Base-by-base conservation (phyloP, 768 basidiomycete genomes). In the Paxillus involutus region DNA sequence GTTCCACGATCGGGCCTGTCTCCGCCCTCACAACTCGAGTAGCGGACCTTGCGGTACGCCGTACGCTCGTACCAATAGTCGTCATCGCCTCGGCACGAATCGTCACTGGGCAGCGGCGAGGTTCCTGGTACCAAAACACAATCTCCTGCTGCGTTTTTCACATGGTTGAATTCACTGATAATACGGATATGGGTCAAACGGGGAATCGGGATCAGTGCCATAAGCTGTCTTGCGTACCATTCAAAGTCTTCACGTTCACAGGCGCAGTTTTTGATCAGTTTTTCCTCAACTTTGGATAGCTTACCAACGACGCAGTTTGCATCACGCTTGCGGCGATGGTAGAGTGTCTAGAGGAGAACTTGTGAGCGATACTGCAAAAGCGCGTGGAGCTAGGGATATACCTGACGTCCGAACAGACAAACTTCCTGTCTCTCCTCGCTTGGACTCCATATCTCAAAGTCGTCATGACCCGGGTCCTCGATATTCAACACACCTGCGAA, bases 371-470 rank as follows among this genome's bases (percentile, higher is more conserved):
- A 54, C 16, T 17, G 35, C 19, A 47, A 33, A 16, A 49, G n/a
- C 35, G 9, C 33, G 16, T n/a, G 9, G 33, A 17, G 19, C 19
- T 3, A 19, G 26, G 13, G 6, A 55, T 73, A 39, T 48, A 91
- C 93, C 81, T 92, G 90, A 54, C 89, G 82, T 19, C 97, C 97
- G 59, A 98, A 99, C 26, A 98, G 73, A 71, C 97, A 99, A 8
- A 76, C 75, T 64, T 98, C 94, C 33, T 80, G 74, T n/a, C 97
- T 83, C 44, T 85, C 86, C 64, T 95, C 89, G 53, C 90, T 91
- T 0, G 96, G 97, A 66, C 89, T 94, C 97, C 97, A 98, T 2
- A 97, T 73, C 67, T 98, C 95, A 66, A 98, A 98, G 73, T 99
- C 97, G 65, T 98, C 95, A 37, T 86, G 74, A 16, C 78, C 80